Evolutionary conservation across 2,329 filamentous ascomycete species (phyloP), one percentile per base, ranked within the genome.

Genomic region (Aspergillus carbonarius): DNA sequence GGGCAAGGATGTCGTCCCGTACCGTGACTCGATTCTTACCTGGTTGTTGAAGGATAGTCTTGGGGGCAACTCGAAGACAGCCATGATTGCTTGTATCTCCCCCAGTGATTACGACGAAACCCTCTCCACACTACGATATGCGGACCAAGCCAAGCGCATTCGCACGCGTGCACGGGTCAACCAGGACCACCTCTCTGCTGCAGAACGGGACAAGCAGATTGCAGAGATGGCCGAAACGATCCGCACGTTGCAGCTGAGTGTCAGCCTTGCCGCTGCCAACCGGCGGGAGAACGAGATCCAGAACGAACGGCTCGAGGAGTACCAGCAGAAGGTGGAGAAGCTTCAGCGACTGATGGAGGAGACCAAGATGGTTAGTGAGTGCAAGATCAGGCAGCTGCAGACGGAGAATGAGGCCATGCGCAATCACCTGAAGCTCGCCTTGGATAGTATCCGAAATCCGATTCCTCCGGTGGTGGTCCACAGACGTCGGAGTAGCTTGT

Each of bases 261-360:
- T 88, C 63, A 87, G 82, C 62, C 63, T 83, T 78, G 67, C 91
- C 69, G 62, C 85, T 82, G 66, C 85, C 83, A 91, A 95, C 76
- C 88, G 91, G 72, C 70, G 75, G 7, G 91, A 93, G 67, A 89
- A 87, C 57, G 86, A 88, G 67, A 83, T 88, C 37, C 88, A 91
- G 64, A 91, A 92, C 63, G 91, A 95, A 73, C 89, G 88, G 66
- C 81, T 99, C 23, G 95, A 98, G 68, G 92, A 96, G 74, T 99
- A 98, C 76, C 95, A 99, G 79, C 87, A 88, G 64, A 90, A 93
- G 69, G 95, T 99, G 17, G 83, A 86, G 49, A 86, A 89, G 57
- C 92, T 99, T 89, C 92, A 98, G 75, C 88, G 93, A 60, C 85
- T 96, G 75, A 97, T 97, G 93, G 93, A 98, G 74, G 95, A 99